Percentiles rank a stretch among this genome's conserved stretches.
phyloP scores from a whole-genome alignment of 2,329 filamentous ascomycete genomes.

The Colletotrichum salicis region DNA sequence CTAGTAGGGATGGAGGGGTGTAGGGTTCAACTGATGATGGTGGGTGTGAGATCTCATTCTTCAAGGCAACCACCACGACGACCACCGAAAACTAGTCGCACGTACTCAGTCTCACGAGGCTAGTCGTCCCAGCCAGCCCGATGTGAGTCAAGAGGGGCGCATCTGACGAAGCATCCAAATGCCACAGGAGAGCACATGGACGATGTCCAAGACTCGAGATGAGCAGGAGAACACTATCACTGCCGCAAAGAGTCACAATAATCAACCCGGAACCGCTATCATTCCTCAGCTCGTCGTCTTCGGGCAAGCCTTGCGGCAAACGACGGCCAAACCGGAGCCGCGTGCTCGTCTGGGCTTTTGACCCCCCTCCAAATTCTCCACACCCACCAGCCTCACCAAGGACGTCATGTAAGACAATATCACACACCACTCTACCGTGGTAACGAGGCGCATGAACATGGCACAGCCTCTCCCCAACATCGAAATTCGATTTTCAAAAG shows the following conservation, averaged over 20 bases:
- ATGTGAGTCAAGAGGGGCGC: constrained; percentile 20
- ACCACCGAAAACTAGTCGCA: constrained; percentile 6
- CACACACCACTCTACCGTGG: not conserved
- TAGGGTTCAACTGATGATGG: constrained; percentile 1
- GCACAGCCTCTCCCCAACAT: constrained; percentile 12
- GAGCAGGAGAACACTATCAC: constrained; percentile 8
- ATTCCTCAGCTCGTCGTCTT: not conserved
- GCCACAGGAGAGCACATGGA: constrained; percentile 17
- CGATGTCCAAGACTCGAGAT: constrained; percentile 7
- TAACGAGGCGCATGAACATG: constrained; percentile 28
- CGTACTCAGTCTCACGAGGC: constrained; percentile 4
- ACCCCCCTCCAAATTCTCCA: not conserved
- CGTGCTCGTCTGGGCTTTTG: constrained; percentile 4
- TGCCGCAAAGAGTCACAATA: not conserved
- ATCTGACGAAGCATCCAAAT: constrained; percentile 10
- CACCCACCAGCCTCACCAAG: not conserved
- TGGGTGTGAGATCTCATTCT: constrained; percentile 17
- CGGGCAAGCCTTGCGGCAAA: constrained; percentile 4
- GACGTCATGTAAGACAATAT: constrained; percentile 33
- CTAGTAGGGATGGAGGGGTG: constrained; percentile 33
- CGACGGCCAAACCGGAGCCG: constrained; percentile 10
- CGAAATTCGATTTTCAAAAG: not conserved
- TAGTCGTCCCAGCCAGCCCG: not conserved
- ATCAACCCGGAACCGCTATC: not conserved
- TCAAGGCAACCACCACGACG: not conserved